phyloP scores from a whole-genome alignment of 345 rosid species.

The Hirschfeldia incana region DNA sequence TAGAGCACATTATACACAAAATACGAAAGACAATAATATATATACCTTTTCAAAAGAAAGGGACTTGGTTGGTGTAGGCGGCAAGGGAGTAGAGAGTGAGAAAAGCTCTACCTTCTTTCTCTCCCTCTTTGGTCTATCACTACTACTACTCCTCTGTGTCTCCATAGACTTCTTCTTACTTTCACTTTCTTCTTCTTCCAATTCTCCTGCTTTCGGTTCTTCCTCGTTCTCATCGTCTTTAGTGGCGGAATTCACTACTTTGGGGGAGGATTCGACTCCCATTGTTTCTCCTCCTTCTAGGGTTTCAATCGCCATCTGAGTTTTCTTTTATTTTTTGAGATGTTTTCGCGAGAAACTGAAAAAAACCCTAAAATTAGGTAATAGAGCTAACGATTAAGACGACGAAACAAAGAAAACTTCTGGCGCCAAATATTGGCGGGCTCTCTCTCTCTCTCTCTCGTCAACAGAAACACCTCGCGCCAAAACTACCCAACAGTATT shows the following conservation, averaged over 20 bases:
- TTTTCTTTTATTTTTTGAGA: not conserved
- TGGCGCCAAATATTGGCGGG: constrained; percentile 38
- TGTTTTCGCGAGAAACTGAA: constrained; percentile 9
- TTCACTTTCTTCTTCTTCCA: constrained; percentile 30
- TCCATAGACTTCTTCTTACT: constrained; percentile 41
- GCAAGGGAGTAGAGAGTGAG: constrained; percentile 59
- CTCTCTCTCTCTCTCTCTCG: not conserved
- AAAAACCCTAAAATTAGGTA: constrained; percentile 27
- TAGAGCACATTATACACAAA: not conserved
- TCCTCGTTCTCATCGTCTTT: constrained; percentile 22
- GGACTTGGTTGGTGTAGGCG: constrained; percentile 55
- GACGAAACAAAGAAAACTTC: constrained; percentile 18
- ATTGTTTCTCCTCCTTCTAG: constrained; percentile 59
- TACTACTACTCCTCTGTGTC: constrained; percentile 44
- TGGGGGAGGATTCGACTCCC: constrained; percentile 49
- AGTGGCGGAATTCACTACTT: not conserved
- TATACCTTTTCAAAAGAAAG: constrained; percentile 73
- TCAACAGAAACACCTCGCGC: constrained; percentile 29
- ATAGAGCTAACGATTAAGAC: constrained; percentile 8
- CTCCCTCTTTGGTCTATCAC: constrained; percentile 86
- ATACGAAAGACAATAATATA: not conserved
- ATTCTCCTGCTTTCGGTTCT: constrained; percentile 3
- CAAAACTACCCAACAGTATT: constrained; percentile 15
- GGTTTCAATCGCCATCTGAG: constrained; percentile 62
- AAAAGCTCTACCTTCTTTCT: constrained; percentile 87